Percentiles rank a stretch among this genome's conserved stretches.
Conservation (phyloP, 345 rosid genomes). For the Firmiana major region DNA sequence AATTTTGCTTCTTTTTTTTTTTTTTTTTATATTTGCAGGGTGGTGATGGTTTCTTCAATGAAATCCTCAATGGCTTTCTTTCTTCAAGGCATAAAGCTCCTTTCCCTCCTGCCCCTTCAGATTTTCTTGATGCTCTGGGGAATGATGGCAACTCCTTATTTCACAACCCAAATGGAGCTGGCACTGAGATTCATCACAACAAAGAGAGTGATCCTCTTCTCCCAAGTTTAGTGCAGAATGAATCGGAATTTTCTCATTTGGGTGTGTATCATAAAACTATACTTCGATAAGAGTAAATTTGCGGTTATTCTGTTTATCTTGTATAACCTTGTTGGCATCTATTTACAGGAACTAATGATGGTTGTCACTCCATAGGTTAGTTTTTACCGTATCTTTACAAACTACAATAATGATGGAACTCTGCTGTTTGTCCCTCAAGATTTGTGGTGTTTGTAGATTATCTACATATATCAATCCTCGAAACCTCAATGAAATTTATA, state of each 20-base stretch:
- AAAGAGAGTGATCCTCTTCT: conserved; percentile 54
- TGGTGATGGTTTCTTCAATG: conserved; percentile 97
- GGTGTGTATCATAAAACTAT: conserved; percentile 29
- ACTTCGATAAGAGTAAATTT: conserved; percentile 8
- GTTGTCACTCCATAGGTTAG: conserved; percentile 41
- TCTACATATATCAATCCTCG: conserved; percentile 1
- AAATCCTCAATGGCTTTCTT: conserved; percentile 83
- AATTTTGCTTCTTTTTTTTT: conserved; percentile 15
- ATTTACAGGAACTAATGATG: conserved; percentile 40
- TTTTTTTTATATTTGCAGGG: conserved; percentile 44
- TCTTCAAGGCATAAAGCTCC: conserved; percentile 74
- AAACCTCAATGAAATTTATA: conserved; percentile 14
- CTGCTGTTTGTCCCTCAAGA: not conserved
- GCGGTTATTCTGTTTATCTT: conserved; percentile 10
- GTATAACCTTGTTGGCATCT: conserved; percentile 4
- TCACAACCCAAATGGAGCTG: conserved; percentile 31
- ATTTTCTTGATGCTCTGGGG: conserved; percentile 38
- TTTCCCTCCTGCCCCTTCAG: conserved; percentile 74
- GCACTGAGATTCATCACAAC: conserved; percentile 32
- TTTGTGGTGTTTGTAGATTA: not conserved
- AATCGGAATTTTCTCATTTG: conserved; percentile 27
- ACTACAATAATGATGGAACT: not conserved
- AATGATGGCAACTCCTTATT: conserved; percentile 30
- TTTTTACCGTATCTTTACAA: conserved; percentile 9
- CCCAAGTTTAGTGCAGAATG: conserved; percentile 27